A percentile compares a stretch with the other conserved stretches of the same genome.
Evolutionary conservation across 2,329 filamentous ascomycete species (phyloP).

Genomic region (Malbranchea cinnamomea): DNA sequence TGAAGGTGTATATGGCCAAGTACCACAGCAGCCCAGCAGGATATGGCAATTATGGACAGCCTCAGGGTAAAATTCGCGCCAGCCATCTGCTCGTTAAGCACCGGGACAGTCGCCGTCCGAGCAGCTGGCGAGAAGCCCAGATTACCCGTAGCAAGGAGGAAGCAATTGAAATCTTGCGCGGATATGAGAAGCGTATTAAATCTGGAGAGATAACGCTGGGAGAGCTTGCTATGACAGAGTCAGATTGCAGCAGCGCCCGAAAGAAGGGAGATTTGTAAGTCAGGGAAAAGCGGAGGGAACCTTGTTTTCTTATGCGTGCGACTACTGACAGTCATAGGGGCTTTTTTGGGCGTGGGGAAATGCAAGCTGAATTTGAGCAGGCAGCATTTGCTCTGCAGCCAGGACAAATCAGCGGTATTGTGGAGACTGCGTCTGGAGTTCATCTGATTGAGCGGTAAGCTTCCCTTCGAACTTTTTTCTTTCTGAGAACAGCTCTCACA

Average conservation of each 20-base stretch:
- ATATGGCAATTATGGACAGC: slow-evolving; percentile 23
- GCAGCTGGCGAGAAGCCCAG: slow-evolving; percentile 81
- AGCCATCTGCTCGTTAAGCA: slow-evolving; percentile 94
- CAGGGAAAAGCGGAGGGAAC: background rate
- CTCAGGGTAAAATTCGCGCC: slow-evolving; percentile 76
- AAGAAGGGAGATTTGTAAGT: slow-evolving; percentile 78
- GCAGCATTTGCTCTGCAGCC: slow-evolving; percentile 80
- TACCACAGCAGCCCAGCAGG: slow-evolving; percentile 51
- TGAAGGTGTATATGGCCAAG: slow-evolving; percentile 86
- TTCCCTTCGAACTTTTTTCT: background rate
- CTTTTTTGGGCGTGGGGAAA: slow-evolving; percentile 85
- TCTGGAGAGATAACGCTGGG: slow-evolving; percentile 54
- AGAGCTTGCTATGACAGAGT: slow-evolving; percentile 75
- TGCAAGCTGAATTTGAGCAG: slow-evolving; percentile 98
- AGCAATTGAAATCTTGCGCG: slow-evolving; percentile 60
- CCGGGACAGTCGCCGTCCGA: slow-evolving; percentile 68
- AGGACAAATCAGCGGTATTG: slow-evolving; percentile 71
- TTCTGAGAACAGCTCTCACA: background rate
- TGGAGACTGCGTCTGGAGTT: slow-evolving; percentile 85
- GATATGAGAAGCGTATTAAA: slow-evolving; percentile 62
- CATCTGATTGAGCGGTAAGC: slow-evolving; percentile 87
- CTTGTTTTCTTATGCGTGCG: slow-evolving; percentile 1
- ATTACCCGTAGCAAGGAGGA: slow-evolving; percentile 85
- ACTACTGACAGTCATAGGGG: slow-evolving; percentile 37
- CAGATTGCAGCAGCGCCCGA: slow-evolving; percentile 86